Evolutionary conservation across 2,329 filamentous ascomycete species (phyloP).

Genomic region (Cladosporium sp.): DNA sequence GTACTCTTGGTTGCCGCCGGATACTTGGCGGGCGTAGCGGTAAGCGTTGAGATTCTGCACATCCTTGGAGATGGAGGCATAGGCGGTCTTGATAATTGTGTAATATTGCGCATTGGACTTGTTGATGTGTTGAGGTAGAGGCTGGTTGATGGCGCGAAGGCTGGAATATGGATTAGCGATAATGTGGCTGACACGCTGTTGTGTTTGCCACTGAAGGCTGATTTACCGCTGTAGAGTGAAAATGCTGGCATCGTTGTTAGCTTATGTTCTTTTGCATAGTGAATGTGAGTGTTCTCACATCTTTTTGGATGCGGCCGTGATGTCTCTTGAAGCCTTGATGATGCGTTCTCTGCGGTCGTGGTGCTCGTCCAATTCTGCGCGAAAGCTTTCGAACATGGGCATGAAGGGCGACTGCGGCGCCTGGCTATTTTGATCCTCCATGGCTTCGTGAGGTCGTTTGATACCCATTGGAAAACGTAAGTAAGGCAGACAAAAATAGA

Average conservation of each 20-base stretch:
- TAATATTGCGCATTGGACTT: conserved; percentile 66
- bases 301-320: conserved; percentile 93
- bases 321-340: conserved; percentile 84
- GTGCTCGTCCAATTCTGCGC: conserved; percentile 84
- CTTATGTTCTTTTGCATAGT: background rate
- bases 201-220: conserved; percentile 27
- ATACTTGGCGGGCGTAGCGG: conserved; percentile 74
- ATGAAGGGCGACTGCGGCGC: conserved; percentile 39
- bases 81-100: conserved; percentile 63
- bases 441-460: conserved; percentile 14
- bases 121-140: conserved; percentile 61
- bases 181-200: background rate
- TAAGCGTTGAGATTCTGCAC: conserved; percentile 72
- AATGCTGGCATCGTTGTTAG: conserved; percentile 49
- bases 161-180: conserved; percentile 34
- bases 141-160: conserved; percentile 53
- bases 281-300: conserved; percentile 56
- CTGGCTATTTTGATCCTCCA: conserved; percentile 10
- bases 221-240: conserved; percentile 68
- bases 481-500: too few species aligned
- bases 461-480: conserved; percentile 3
- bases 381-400: conserved; percentile 78
- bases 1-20: conserved; percentile 80
- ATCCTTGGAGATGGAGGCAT: conserved; percentile 63
- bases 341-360: conserved; percentile 86